Conservation (phyloP, 306 rosid genomes). For the Cucurbita pepo region DNA sequence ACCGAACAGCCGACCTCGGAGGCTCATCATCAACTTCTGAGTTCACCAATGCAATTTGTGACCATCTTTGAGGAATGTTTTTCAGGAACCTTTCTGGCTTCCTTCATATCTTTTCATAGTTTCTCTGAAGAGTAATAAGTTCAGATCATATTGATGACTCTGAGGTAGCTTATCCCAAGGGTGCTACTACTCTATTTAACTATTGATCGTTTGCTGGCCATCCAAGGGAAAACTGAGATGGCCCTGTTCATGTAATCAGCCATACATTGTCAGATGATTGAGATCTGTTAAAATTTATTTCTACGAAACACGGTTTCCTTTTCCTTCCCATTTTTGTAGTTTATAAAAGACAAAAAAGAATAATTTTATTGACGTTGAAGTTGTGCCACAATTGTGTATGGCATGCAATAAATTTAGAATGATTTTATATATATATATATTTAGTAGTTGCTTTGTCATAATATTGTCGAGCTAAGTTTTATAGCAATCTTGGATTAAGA, state of each 20-base stretch:
- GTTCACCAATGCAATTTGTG: conserved; percentile 62
- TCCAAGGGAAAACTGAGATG: background rate
- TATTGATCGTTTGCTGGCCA: conserved; percentile 1
- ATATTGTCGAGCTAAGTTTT: no score
- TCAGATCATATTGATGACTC: conserved; percentile 27
- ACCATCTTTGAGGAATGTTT: conserved; percentile 50
- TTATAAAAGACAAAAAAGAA: background rate
- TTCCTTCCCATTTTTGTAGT: background rate
- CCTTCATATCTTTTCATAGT: conserved; percentile 11
- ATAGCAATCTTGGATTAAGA: no score
- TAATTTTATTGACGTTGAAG: background rate
- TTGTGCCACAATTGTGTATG: background rate
- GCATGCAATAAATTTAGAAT: background rate
- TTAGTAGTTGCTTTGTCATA: background rate
- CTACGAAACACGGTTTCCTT: background rate
- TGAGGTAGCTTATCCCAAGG: conserved; percentile 1
- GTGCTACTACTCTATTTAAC: conserved; percentile 2
- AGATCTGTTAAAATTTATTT: background rate
- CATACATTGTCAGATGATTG: conserved; percentile 3
- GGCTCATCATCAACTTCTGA: conserved; percentile 65
- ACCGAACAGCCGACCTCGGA: conserved; percentile 93
- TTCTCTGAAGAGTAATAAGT: conserved; percentile 21
- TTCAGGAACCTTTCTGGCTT: conserved; percentile 14
- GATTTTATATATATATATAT: background rate
- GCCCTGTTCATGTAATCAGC: conserved; percentile 7